Evolutionary conservation across 1,139 yeast species (phyloP), one percentile per base, ranked within the genome.

Genomic region (Pichia sp.): DNA sequence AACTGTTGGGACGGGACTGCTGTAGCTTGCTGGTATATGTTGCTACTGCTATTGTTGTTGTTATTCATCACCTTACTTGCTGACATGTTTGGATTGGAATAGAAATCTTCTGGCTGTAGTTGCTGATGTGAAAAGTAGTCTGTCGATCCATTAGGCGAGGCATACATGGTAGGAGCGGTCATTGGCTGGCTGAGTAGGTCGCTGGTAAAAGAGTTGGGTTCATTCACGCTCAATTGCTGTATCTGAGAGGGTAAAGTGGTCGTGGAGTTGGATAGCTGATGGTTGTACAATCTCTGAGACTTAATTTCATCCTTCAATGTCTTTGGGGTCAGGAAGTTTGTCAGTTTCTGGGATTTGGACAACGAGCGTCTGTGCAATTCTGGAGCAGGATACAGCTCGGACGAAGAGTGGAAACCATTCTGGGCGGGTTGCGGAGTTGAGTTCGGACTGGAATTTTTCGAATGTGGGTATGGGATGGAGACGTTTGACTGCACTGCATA

Each of bases 1-100:
- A 81, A 53, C 19, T 62, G 64, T 77, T 51, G 73, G 15, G 60
- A 59, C 10, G 59, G n/a, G 34, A 41, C 26, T 23, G 13, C 44
- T 23, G 38, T 43, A 44, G 13, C 19, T 41, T 16, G 52, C 10
- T 34, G 47, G 30, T 53, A 51, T 16, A 46, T 43, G 15, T 29
- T 53, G 11, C 43, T 29, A 38, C 38, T 43, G 43, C 45, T 45
- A 13, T 32, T 32, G 11, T 34, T 41, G n/a, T 31, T 16, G 19
- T 43, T 8, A 31, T 11, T 47, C 34, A 16, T 32, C n/a, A 32
- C 15, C 15, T 30, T 45, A 29, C 13, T 45, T n/a, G n/a, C 15
- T 34, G 42, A 46, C 8, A 29, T 13, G n/a, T 46, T 46, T 5
- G 49, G 38, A n/a, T n/a, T 16, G 13, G 38, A 32, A 46, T 46